A percentile compares a stretch with the other conserved stretches of the same genome.
Conservation (phyloP, 257 asterid species). For the Striga asiatica region DNA sequence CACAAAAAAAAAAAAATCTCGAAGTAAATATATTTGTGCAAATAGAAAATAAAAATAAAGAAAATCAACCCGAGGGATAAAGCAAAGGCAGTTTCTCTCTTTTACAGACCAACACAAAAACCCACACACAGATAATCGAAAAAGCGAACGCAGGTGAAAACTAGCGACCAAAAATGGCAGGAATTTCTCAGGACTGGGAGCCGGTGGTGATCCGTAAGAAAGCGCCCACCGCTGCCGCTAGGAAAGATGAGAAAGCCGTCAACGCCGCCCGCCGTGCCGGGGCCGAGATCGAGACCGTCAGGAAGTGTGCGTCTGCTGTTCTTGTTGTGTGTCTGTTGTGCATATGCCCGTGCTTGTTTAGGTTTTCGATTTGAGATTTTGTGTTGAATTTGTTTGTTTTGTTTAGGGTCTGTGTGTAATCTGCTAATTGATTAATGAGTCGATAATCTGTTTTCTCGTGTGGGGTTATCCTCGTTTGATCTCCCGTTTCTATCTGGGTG, state of each 20-base stretch:
- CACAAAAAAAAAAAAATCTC: too few relatives aligned
- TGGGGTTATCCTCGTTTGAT: neutral
- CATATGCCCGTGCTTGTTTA: neutral
- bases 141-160: neutral
- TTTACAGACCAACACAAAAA: too few relatives aligned
- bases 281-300: slow-evolving; percentile 83
- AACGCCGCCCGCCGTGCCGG: slow-evolving; percentile 98
- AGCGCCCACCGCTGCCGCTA: slow-evolving; percentile 91
- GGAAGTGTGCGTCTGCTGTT: slow-evolving; percentile 36
- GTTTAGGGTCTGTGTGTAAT: neutral
- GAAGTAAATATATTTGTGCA: too few relatives aligned
- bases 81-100: too few relatives aligned
- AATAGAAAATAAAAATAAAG: too few relatives aligned
- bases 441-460: neutral
- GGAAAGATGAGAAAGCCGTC: slow-evolving; percentile 94
- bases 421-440: neutral
- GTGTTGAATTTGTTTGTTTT: neutral
- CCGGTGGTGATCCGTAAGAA: slow-evolving; percentile 85
- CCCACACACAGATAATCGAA: neutral
- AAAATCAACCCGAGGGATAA: too few relatives aligned
- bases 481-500: neutral
- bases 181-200: slow-evolving; percentile 90
- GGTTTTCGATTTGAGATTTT: neutral
- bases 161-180: slow-evolving; percentile 38
- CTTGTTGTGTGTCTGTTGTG: neutral